Evolutionary conservation across 177 flowering plant genomes (phyloP).

Genomic region (Vitis hybrid): DNA sequence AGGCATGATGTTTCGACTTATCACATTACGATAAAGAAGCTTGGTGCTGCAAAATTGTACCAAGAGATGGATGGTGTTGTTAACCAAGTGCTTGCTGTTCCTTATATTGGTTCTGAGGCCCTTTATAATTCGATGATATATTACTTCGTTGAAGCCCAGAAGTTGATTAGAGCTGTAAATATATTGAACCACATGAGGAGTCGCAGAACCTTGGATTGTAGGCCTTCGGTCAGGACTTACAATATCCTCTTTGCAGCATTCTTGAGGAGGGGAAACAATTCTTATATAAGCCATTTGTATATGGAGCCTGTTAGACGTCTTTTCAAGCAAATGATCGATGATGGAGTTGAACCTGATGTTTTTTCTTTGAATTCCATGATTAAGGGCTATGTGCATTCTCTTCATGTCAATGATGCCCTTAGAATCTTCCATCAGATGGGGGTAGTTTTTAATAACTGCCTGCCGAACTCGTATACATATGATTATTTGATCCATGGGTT

Average conservation of each 20-base stretch:
- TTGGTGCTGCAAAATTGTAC: slow-evolving; percentile 68
- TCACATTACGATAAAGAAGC: slow-evolving; percentile 66
- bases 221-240: slow-evolving; percentile 74
- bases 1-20: slow-evolving; percentile 60
- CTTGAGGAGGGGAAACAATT: slow-evolving; percentile 58
- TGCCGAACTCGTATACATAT: slow-evolving; percentile 65
- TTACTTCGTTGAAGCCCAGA: slow-evolving; percentile 65
- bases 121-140: slow-evolving; percentile 74
- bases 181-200: slow-evolving; percentile 76
- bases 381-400: slow-evolving; percentile 80
- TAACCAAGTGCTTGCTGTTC: slow-evolving; percentile 67
- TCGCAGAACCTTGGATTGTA: slow-evolving; percentile 40
- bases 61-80: slow-evolving; percentile 76
- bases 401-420: slow-evolving; percentile 85
- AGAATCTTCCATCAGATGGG: slow-evolving; percentile 91
- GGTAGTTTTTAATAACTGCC: slow-evolving; percentile 48
- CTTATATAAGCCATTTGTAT: slow-evolving; percentile 70
- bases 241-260: slow-evolving; percentile 69
- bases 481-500: slow-evolving; percentile 80
- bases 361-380: slow-evolving; percentile 79
- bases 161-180: slow-evolving; percentile 61
- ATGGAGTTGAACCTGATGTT: slow-evolving; percentile 84
- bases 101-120: slow-evolving; percentile 56
- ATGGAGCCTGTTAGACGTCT: slow-evolving; percentile 74
- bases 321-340: slow-evolving; percentile 80